A percentile compares a stretch with the other conserved stretches of the same genome.
phyloP scores from a whole-genome alignment of 1,139 yeast genomes.

The Sugiyamaella paludigena region DNA sequence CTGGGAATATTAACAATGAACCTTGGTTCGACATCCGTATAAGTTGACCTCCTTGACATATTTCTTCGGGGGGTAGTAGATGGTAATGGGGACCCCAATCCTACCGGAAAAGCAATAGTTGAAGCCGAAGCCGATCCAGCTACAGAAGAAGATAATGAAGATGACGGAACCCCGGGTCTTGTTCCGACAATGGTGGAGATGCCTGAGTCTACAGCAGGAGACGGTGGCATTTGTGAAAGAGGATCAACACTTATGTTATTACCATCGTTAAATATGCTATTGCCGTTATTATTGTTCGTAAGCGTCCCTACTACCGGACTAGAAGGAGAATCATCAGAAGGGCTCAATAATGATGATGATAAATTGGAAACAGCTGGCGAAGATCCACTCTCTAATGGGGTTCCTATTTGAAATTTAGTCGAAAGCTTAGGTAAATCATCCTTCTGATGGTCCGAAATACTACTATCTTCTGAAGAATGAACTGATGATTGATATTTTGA shows the following conservation, averaged over 20 bases:
- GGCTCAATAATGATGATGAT: not conserved
- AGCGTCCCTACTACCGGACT: constrained; percentile 13
- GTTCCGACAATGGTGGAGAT: not conserved
- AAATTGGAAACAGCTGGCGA: constrained; percentile 9
- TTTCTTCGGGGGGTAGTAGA: constrained; percentile 9
- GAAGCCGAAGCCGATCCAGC: constrained; percentile 5
- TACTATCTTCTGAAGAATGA: constrained; percentile 10
- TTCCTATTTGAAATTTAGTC: constrained; percentile 11
- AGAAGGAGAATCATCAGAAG: not conserved
- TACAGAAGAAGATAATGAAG: not conserved
- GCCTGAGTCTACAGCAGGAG: not conserved
- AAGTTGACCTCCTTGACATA: constrained; percentile 13
- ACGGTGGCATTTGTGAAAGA: not conserved
- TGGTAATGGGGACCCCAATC: not conserved
- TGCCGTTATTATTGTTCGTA: not conserved
- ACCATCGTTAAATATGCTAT: too few species aligned
- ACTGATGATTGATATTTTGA: constrained; percentile 13
- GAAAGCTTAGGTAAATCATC: constrained; percentile 1
- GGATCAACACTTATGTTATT: not conserved
- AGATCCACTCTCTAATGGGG: constrained; percentile 6
- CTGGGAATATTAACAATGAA: constrained; percentile 27
- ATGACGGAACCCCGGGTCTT: not conserved
- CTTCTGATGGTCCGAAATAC: constrained; percentile 3
- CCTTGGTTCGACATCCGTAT: constrained; percentile 26
- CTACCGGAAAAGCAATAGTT: constrained; percentile 2